phyloP scores from a whole-genome alignment of 2,329 filamentous ascomycete genomes.

The Penicillium sp. region DNA sequence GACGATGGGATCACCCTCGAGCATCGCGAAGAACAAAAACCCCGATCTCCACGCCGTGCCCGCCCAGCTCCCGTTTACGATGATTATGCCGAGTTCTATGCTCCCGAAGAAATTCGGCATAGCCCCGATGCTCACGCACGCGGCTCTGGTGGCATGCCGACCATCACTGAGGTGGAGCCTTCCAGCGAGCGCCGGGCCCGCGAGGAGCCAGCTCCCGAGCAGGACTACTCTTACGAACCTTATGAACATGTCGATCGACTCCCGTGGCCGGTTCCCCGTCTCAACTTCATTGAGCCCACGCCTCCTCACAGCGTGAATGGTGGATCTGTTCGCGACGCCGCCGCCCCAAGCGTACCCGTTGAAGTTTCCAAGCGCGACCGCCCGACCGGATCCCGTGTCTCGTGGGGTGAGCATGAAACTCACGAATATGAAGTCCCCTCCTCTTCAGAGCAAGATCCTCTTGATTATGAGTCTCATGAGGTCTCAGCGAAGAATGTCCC shows the following conservation, averaged over 20 bases:
- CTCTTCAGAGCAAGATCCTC: conserved; percentile 40
- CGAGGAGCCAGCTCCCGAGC: conserved; percentile 3
- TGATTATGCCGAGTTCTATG: conserved; percentile 46
- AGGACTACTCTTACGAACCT: conserved; percentile 15
- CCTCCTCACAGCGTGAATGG: conserved; percentile 54
- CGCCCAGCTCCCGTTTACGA: conserved; percentile 42
- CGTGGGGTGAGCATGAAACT: conserved; percentile 66
- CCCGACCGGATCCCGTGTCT: conserved; percentile 59
- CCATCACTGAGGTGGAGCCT: conserved; percentile 35
- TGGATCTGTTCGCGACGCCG: conserved; percentile 36
- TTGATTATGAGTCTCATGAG: conserved; percentile 21
- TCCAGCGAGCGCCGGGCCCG: conserved; percentile 24
- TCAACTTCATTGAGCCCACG: conserved; percentile 61
- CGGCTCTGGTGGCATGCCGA: conserved; percentile 25
- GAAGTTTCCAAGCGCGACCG: conserved; percentile 34
- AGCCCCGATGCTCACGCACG: conserved; percentile 39
- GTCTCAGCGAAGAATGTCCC: background rate
- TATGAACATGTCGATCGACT: conserved; percentile 24
- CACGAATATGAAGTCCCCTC: conserved; percentile 66
- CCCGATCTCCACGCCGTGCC: conserved; percentile 29
- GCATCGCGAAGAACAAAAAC: conserved; percentile 22
- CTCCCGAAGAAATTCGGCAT: conserved; percentile 42
- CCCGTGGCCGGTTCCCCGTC: conserved; percentile 53
- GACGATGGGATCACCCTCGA: conserved; percentile 21
- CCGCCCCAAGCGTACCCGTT: conserved; percentile 37